phyloP scores from a whole-genome alignment of 148 eudicot genomes.

The Bassia scoparia region DNA sequence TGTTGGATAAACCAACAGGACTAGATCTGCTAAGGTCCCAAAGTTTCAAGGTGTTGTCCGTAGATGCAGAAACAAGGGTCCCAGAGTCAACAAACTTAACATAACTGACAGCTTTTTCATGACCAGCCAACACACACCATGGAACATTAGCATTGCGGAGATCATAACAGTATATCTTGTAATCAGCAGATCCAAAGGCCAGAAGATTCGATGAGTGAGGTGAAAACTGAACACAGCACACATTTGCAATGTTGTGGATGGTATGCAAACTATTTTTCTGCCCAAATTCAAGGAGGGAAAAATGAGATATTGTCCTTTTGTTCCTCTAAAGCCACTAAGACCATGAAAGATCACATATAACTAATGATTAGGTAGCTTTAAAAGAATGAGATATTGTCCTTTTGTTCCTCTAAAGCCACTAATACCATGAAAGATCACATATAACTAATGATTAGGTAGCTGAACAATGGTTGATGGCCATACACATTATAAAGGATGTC shows the following conservation, averaged over 20 bases:
- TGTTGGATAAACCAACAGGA: constrained; percentile 43
- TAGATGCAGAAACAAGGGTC: constrained; percentile 89
- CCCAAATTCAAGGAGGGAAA: too few species aligned
- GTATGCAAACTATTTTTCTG: constrained; percentile 61
- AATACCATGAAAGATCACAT: background rate
- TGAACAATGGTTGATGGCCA: background rate
- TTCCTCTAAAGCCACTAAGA: background rate
- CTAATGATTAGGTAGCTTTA: background rate
- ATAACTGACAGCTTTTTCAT: constrained; percentile 77
- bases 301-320: constrained; percentile 1
- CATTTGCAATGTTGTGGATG: constrained; percentile 62
- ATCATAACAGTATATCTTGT: constrained; percentile 80
- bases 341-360: background rate
- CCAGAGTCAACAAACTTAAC: constrained; percentile 76
- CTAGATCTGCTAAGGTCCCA: constrained; percentile 83
- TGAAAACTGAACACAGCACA: constrained; percentile 96
- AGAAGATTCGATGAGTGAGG: constrained; percentile 60
- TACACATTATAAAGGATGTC: constrained; percentile 1
- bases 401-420: background rate
- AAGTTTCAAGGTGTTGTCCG: constrained; percentile 83
- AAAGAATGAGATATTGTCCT: constrained; percentile 8
- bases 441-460: background rate
- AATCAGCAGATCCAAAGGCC: constrained; percentile 85
- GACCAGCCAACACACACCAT: constrained; percentile 82
- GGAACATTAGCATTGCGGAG: constrained; percentile 63